Evolutionary conservation across 805 yeast species (phyloP), one percentile per base, ranked within the genome.

Genomic region (Yarrowia keelungensis): DNA sequence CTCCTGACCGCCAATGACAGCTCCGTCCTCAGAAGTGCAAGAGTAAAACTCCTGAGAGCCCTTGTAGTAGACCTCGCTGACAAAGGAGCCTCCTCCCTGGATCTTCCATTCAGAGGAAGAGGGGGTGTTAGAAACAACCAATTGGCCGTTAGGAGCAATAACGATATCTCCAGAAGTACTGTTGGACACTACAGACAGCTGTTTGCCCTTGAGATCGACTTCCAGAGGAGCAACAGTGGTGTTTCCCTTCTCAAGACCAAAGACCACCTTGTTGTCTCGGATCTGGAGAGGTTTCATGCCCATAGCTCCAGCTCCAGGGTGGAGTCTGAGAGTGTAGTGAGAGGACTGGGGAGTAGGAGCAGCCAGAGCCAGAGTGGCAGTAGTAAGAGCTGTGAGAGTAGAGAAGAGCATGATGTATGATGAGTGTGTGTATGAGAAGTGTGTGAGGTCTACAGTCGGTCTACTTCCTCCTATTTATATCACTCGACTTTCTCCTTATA

Each of bases 21-120:
- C 35, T 3, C 45, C 59, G 1, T 53, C 35, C 2, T 53, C 12
- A 8, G 61, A 54, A 4, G 61, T 39, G 46, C 61, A 54, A 3
- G 61, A 54, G 61, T 54, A 54, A 9, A 54, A 54, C 46, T 54
- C 61, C 46, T 54, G 38, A 39, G 61, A 54, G 14, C 61, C 61
- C 45, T 39, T 39, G 61, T 54, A 54, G 38, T 14, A 53, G 22
- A 53, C 46, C 19, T 41, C 38, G 43, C 36, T 19, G 46, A 54
- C 58, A 14, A 41, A 22, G 0, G 61, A 54, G 19, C 38, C 46
- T 12, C 19, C 46, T 12, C 38, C 61, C 22, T 41, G 19, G 16
- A 54, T 39, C 5, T 1, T 4, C 61, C 61, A 54, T 38, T 46
- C 61, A 3, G 3, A 11, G 61, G 26, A 26, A 10, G 16, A 1